Base-by-base conservation (phyloP, 2,329 filamentous ascomycete genomes). In the Pseudocercospora fijiensis region DNA sequence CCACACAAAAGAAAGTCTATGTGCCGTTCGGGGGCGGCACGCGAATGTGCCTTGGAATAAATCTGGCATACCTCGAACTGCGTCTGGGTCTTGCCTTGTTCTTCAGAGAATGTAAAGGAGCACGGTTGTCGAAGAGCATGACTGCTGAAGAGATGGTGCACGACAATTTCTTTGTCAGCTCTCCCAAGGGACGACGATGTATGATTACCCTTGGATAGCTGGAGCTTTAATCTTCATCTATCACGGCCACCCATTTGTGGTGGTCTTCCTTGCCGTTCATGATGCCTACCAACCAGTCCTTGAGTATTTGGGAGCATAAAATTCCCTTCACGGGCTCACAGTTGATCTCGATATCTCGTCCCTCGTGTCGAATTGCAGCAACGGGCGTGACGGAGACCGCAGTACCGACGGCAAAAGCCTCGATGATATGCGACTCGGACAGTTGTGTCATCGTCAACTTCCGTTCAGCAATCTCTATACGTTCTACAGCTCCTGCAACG, bases 351-450 rank as follows among this genome's bases (percentile, higher is more conserved):
- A 80, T 63, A 43, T 78, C 77, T 66, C 72, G 72, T 16, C 77
- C 77, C 8, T 76, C 73, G 67, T 74, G 80, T 55, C 76, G 74
- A 45, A 81, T 78, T 51, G 75, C 68, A 18, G 72, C 73, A 20
- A 81, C 75, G 0, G 79, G 77, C 3, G 77, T 75, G 47, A 81
- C 73, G 52, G 80, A 81, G 71, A 76, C 79, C 63, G 92, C 92
- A 67, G 92, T 96, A 26, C 92, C 92, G 33, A 89, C 86, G 10
- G 89, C 90, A 74, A 96, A 96, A 1, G 90, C 85, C 79, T 96
- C 92, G 13, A 96, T 76, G 11, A 69, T 37, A 10, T 66, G 56
- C 8, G 69, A 68, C 27, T 68, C 63, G 4, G 57, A 11, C 5
- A 71, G 11, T 49, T 71, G 63, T n/a, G n/a, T 30, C 26, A 69